These are phyloP conservation scores for Paramarasmius palmivorus DNA, from an alignment of 1,284 basidiomycete species.

Conservation along the genomic window DNA sequence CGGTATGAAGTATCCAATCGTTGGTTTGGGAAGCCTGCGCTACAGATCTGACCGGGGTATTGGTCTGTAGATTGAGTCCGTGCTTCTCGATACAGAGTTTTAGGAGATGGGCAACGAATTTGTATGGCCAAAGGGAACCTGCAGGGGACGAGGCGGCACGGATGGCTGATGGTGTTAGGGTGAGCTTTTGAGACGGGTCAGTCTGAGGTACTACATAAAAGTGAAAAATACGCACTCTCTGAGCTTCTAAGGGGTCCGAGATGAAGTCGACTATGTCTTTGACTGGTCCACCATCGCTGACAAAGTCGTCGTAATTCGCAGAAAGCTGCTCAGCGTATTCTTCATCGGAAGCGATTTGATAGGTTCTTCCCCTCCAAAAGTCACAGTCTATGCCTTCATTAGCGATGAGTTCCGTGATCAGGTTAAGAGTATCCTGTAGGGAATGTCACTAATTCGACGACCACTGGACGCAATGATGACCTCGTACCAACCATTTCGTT, in stretches of 20 bases:
- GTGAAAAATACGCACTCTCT: constrained; percentile 14
- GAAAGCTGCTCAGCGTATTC: constrained; percentile 13
- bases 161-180: constrained; percentile 23
- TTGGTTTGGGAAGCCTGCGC: not conserved
- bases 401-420: constrained; percentile 16
- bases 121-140: constrained; percentile 24
- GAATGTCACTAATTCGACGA: not conserved
- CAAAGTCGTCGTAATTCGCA: constrained; percentile 18
- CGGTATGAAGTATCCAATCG: constrained; percentile 23
- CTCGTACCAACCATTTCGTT: constrained; percentile 4
- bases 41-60: constrained; percentile 21
- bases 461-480: not conserved
- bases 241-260: constrained; percentile 20
- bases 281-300: constrained; percentile 20
- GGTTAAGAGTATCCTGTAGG: constrained; percentile 17
- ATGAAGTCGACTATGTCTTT: constrained; percentile 22
- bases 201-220: not conserved
- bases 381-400: constrained; percentile 23
- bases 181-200: constrained; percentile 11
- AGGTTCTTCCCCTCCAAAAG: constrained; percentile 19
- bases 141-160: constrained; percentile 21
- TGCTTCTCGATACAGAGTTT: constrained; percentile 17
- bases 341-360: constrained; percentile 19
- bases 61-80: constrained; percentile 22
- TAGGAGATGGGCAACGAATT: constrained; percentile 23